These are phyloP conservation scores for Tetragonia tetragonoides DNA, from an alignment of 148 eudicot species.

Conservation along the genomic window DNA sequence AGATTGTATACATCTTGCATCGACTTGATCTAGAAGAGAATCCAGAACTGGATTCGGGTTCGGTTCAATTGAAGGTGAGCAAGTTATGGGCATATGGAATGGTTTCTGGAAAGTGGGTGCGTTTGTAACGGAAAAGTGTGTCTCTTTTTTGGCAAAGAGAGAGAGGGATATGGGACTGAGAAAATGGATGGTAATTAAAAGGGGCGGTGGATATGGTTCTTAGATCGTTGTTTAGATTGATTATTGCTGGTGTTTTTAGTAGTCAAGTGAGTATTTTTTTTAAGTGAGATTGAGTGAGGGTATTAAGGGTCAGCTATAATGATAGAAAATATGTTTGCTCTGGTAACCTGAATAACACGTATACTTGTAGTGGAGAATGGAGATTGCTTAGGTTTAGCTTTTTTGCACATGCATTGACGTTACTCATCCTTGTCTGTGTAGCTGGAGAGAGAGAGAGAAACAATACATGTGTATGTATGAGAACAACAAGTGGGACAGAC, in stretches of 20 bases:
- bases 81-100: neutral
- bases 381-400: conserved; percentile 9
- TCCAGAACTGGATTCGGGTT: neutral
- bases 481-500: conserved; percentile 1
- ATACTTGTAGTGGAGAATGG: conserved; percentile 4
- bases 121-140: conserved; percentile 5
- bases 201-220: neutral
- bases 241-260: conserved; percentile 1
- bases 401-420: conserved; percentile 21
- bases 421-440: conserved; percentile 17
- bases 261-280: neutral
- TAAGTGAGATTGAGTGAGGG: neutral
- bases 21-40: neutral
- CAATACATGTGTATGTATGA: neutral
- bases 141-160: neutral
- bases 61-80: neutral
- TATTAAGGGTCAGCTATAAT: neutral
- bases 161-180: neutral
- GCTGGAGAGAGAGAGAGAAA: neutral
- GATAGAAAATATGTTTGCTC: neutral
- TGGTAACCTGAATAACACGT: conserved; percentile 24
- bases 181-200: neutral
- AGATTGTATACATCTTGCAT: neutral
- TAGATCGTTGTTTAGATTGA: conserved; percentile 16
- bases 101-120: conserved; percentile 20